phyloP scores from a whole-genome alignment of 1,139 yeast genomes.

The Suhomyces bolitotheri region DNA sequence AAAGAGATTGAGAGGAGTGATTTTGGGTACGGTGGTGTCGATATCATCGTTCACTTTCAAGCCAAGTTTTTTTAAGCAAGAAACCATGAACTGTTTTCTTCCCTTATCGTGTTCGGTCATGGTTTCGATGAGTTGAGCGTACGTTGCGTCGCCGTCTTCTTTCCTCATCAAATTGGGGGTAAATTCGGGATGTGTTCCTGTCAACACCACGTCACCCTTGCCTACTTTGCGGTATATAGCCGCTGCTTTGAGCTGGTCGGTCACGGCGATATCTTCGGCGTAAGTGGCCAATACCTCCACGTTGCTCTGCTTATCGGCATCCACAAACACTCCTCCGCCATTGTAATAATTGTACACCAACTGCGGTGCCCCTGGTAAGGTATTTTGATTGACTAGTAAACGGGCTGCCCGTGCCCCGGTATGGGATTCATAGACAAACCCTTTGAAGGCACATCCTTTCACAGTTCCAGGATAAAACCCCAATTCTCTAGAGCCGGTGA shows the following conservation, averaged over 20 bases:
- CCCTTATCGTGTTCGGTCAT: conserved; percentile 43
- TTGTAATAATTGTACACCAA: conserved; percentile 56
- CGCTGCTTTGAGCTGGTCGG: conserved; percentile 58
- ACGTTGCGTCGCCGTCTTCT: conserved; percentile 24
- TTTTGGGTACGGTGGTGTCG: conserved; percentile 55
- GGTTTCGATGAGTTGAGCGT: conserved; percentile 35
- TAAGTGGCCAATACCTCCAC: conserved; percentile 77
- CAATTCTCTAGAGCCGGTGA: conserved; percentile 80
- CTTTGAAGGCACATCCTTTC: conserved; percentile 78
- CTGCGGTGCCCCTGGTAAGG: conserved; percentile 26
- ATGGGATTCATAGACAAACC: conserved; percentile 78
- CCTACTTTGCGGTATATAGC: conserved; percentile 70
- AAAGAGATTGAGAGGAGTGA: conserved; percentile 62
- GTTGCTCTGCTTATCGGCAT: conserved; percentile 59
- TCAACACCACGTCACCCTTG: conserved; percentile 70
- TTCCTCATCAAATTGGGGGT: conserved; percentile 52
- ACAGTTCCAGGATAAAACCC: conserved; percentile 78
- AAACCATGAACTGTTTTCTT: conserved; percentile 57
- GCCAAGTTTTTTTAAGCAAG: conserved; percentile 60
- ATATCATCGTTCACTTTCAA: conserved; percentile 60
- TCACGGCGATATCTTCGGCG: conserved; percentile 42
- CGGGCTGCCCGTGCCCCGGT: conserved; percentile 67
- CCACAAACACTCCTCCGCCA: conserved; percentile 86
- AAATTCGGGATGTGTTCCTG: conserved; percentile 92
- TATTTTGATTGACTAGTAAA: conserved; percentile 39